Conservation (phyloP, 2,329 filamentous ascomycete species). For the Hymenoscyphus occultus region DNA sequence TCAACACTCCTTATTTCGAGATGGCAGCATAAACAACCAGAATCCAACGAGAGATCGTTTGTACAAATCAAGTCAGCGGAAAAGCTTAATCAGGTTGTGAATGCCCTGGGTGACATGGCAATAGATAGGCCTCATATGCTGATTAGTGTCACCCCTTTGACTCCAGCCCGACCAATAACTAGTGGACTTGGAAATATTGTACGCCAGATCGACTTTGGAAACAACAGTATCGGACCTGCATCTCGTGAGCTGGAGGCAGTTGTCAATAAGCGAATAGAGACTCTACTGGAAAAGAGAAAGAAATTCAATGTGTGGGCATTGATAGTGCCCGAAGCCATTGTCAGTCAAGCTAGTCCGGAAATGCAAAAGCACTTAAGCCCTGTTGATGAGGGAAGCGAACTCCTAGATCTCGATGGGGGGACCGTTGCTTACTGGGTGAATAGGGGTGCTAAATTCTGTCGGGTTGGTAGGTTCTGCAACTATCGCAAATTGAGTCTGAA, state of each 20-base stretch:
- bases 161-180: conserved; percentile 57
- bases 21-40: conserved; percentile 35
- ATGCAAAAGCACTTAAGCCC: not conserved
- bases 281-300: conserved; percentile 18
- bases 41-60: conserved; percentile 7
- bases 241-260: conserved; percentile 68
- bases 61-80: conserved; percentile 16
- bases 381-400: not conserved
- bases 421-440: conserved; percentile 26
- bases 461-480: conserved; percentile 32
- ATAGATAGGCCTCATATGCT: conserved; percentile 12
- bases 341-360: not conserved
- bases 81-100: conserved; percentile 23
- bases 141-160: conserved; percentile 60
- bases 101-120: conserved; percentile 17
- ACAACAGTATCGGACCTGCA: conserved; percentile 52
- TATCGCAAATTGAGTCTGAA: not conserved
- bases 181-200: conserved; percentile 78
- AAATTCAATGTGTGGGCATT: conserved; percentile 64
- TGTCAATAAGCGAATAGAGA: conserved; percentile 57
- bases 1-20: conserved; percentile 54
- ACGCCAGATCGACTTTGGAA: conserved; percentile 52
- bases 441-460: conserved; percentile 29
- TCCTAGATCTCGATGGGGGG: not conserved
- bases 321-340: conserved; percentile 47